Evolutionary conservation across 2,329 filamentous ascomycete genomes (phyloP).

Genomic region (Alternaria gaisen): DNA sequence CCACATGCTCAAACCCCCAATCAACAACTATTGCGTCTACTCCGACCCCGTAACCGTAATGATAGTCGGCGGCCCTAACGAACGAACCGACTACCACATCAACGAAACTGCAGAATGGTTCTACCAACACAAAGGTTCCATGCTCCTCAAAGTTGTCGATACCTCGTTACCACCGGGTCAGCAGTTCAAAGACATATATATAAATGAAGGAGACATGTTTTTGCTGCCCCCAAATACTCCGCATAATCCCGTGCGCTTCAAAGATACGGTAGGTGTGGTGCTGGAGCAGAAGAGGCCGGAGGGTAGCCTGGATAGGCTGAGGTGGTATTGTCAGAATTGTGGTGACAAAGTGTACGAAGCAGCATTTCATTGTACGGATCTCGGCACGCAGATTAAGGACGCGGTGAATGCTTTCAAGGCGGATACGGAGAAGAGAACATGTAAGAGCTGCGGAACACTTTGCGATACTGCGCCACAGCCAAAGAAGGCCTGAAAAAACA

Average conservation of each 20-base stretch:
- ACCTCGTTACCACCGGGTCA: slow-evolving; percentile 38
- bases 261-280: slow-evolving; percentile 91
- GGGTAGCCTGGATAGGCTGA: slow-evolving; percentile 76
- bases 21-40: slow-evolving; percentile 98
- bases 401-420: slow-evolving; percentile 84
- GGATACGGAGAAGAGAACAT: slow-evolving; percentile 75
- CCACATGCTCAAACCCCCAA: slow-evolving; percentile 89
- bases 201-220: slow-evolving; percentile 93
- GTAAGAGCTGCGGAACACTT: slow-evolving; percentile 77
- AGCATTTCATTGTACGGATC: slow-evolving; percentile 84
- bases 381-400: slow-evolving; percentile 93
- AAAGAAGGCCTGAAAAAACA: slow-evolving; percentile 23
- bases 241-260: slow-evolving; percentile 94
- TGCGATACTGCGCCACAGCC: slow-evolving; percentile 72
- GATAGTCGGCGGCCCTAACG: slow-evolving; percentile 96
- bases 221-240: slow-evolving; percentile 92
- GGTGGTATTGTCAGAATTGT: slow-evolving; percentile 88
- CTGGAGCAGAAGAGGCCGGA: slow-evolving; percentile 83
- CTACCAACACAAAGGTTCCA: slow-evolving; percentile 92
- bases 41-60: slow-evolving; percentile 84
- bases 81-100: slow-evolving; percentile 97
- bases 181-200: slow-evolving; percentile 82
- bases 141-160: slow-evolving; percentile 93
- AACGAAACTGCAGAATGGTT: slow-evolving; percentile 97
- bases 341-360: slow-evolving; percentile 81